These are phyloP conservation scores for Mycosphaerella sp. DNA, from an alignment of 2,329 filamentous ascomycete species.

Conservation along the genomic window DNA sequence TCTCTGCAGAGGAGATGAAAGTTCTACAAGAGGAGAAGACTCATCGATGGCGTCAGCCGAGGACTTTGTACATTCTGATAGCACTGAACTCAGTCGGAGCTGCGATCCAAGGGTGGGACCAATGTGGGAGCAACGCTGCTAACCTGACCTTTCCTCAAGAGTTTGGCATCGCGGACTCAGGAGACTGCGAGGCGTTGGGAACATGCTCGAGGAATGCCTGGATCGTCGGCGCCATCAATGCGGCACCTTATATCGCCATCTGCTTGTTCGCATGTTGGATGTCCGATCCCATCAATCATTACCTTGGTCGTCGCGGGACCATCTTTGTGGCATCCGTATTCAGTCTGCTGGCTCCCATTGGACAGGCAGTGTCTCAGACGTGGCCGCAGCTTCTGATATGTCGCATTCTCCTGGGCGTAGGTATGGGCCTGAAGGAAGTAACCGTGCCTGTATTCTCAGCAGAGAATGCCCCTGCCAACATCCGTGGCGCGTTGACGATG, in stretches of 20 bases:
- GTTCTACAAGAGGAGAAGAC: slow-evolving; percentile 41
- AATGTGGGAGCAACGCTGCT: slow-evolving; percentile 31
- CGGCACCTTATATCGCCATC: slow-evolving; percentile 43
- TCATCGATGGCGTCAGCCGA: slow-evolving; percentile 47
- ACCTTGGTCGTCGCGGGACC: slow-evolving; percentile 32
- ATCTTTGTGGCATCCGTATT: slow-evolving; percentile 34
- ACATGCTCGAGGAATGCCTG: slow-evolving; percentile 16
- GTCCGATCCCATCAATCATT: slow-evolving; percentile 41
- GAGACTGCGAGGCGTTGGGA: background rate
- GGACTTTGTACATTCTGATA: slow-evolving; percentile 44
- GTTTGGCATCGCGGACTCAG: slow-evolving; percentile 20
- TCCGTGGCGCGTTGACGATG: slow-evolving; percentile 37
- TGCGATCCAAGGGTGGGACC: slow-evolving; percentile 29
- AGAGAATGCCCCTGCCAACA: slow-evolving; percentile 42
- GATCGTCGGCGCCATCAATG: slow-evolving; percentile 41
- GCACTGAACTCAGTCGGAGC: slow-evolving; percentile 15
- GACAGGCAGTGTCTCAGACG: slow-evolving; percentile 57
- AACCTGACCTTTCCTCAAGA: slow-evolving; percentile 27
- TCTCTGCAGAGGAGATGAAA: slow-evolving; percentile 41
- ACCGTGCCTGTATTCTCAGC: slow-evolving; percentile 39
- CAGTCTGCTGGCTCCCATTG: slow-evolving; percentile 58
- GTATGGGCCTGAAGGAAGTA: slow-evolving; percentile 36
- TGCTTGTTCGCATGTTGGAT: slow-evolving; percentile 40
- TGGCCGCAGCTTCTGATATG: slow-evolving; percentile 65
- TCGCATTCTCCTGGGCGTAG: slow-evolving; percentile 63